phyloP scores from a whole-genome alignment of 164 flowering plant genomes.

The Stephania cephalantha region DNA sequence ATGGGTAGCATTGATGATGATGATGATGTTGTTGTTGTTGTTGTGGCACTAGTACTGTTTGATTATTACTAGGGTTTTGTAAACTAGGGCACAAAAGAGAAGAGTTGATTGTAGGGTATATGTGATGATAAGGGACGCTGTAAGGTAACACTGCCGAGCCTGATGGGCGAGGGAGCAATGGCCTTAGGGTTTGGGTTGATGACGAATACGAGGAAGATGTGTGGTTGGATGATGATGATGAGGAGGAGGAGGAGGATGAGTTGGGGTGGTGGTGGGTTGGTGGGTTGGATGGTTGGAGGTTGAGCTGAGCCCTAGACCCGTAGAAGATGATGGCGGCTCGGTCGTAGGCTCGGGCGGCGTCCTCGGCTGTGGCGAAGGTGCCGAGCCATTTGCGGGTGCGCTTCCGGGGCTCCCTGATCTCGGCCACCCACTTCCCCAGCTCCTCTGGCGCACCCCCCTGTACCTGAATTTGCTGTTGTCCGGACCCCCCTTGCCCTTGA shows the following conservation, averaged over 20 bases:
- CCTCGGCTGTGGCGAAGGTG: slow-evolving; percentile 89
- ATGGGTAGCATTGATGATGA: slow-evolving; percentile 2
- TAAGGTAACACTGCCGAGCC: slow-evolving; percentile 18
- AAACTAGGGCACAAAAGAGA: slow-evolving; percentile 18
- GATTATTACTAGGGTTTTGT: slow-evolving; percentile 4
- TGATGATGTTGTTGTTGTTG: slow-evolving; percentile 11
- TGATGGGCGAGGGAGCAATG: slow-evolving; percentile 62
- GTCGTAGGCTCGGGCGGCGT: slow-evolving; percentile 94
- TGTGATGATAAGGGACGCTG: slow-evolving; percentile 6
- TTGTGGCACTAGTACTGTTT: slow-evolving; percentile 5
- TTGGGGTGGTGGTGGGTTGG: slow-evolving; percentile 16
- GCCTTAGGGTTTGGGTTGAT: slow-evolving; percentile 43
- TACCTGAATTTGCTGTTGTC: slow-evolving; percentile 80
- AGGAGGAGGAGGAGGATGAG: slow-evolving; percentile 1
- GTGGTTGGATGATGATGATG: slow-evolving; percentile 1
- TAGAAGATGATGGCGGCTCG: slow-evolving; percentile 78
- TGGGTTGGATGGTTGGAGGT: slow-evolving; percentile 50
- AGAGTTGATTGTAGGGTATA: slow-evolving; percentile 10
- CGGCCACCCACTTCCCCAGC: slow-evolving; percentile 99
- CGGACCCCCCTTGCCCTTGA: slow-evolving; percentile 85
- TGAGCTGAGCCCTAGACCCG: slow-evolving; percentile 88
- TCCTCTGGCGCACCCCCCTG: slow-evolving; percentile 83
- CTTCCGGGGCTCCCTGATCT: slow-evolving; percentile 88
- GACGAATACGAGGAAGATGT: slow-evolving; percentile 37
- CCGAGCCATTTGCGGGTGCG: slow-evolving; percentile 89